These are phyloP conservation scores for Pseudevernia furfuracea DNA, from an alignment of 495 filamentous ascomycete species.

Conservation along the genomic window DNA sequence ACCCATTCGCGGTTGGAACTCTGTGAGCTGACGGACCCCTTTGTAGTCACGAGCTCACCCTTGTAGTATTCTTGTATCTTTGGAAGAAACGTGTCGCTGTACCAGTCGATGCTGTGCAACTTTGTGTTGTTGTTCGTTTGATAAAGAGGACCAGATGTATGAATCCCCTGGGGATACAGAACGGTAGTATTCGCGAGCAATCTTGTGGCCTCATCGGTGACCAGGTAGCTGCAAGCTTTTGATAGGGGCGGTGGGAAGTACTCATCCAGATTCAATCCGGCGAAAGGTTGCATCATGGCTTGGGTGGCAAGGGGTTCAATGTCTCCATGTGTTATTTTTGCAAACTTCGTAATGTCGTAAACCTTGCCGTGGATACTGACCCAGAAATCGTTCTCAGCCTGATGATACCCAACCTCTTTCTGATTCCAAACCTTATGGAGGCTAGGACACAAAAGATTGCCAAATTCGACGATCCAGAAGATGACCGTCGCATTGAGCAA, in stretches of 20 bases:
- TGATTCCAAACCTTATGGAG: slow-evolving; percentile 82
- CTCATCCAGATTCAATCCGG: slow-evolving; percentile 67
- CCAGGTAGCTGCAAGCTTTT: slow-evolving; percentile 62
- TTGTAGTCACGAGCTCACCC: slow-evolving; percentile 73
- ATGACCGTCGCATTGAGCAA: slow-evolving; percentile 76
- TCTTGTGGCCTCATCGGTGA: slow-evolving; percentile 37
- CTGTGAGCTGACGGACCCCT: slow-evolving; percentile 39
- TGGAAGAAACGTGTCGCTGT: slow-evolving; percentile 61
- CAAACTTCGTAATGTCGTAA: slow-evolving; percentile 89
- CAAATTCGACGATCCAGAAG: slow-evolving; percentile 89
- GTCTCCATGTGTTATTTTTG: slow-evolving; percentile 74
- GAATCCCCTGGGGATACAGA: slow-evolving; percentile 43
- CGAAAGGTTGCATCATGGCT: slow-evolving; percentile 66
- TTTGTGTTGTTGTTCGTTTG: slow-evolving; percentile 46
- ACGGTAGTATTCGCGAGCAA: slow-evolving; percentile 60
- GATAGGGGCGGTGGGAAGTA: slow-evolving; percentile 78
- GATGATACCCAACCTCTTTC: slow-evolving; percentile 63
- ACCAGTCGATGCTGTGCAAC: slow-evolving; percentile 66
- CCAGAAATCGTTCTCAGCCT: slow-evolving; percentile 68
- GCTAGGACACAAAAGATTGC: slow-evolving; percentile 78
- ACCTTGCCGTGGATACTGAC: slow-evolving; percentile 84
- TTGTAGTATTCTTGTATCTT: slow-evolving; percentile 80
- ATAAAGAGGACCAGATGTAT: slow-evolving; percentile 55
- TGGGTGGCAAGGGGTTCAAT: slow-evolving; percentile 43
- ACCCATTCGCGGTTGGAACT: slow-evolving; percentile 76